Evolutionary conservation across 495 filamentous ascomycete genomes (phyloP), one percentile per base, ranked within the genome.

Genomic region (Tuber microsphaerosporum): DNA sequence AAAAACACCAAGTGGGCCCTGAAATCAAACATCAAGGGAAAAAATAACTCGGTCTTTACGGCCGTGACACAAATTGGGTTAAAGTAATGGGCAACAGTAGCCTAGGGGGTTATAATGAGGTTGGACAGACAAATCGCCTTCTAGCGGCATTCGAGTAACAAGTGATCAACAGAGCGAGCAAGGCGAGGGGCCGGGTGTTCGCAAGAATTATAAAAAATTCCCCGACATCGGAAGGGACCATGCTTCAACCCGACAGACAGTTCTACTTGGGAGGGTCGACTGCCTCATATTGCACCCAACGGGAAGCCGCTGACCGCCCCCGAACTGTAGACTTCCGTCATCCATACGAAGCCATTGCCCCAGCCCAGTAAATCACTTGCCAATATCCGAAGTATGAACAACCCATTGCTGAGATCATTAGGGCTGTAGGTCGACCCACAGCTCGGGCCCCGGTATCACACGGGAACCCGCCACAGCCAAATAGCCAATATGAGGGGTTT

Each of bases 301-400:
- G 26, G 26, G 56, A 65, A 34, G 56, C 26, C 56, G 26, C 26
- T 34, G 56, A 34, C 56, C 26, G 4, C 34, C 14, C 56, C 26
- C 56, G 12, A 34, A 65, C 14, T 34, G 51, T 73, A 31, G 70
- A 61, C 37, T 42, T 44, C n/a, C 44, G 37, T 43, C 51, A 26
- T 3, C 48, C 76, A 75, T 81, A 51, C 51, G 71, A 73, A 75
- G 71, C 72, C 42, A 65, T 34, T 65, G 56, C 31, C 34, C 34
- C 56, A 65, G 26, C 56, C 56, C 56, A 34, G 56, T 17, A 31
- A 34, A 34, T 14, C 12, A 34, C 56, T 65, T 34, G 26, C 56
- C 56, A 19, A 31, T 65, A 65, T 34, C 56, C 56, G 34, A 34
- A 65, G 14, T 65, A 34, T 65, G 56, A 65, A 16, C 51, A 61